Conservation (phyloP, 805 yeast genomes). For the Yamadazyma ubonensis region DNA sequence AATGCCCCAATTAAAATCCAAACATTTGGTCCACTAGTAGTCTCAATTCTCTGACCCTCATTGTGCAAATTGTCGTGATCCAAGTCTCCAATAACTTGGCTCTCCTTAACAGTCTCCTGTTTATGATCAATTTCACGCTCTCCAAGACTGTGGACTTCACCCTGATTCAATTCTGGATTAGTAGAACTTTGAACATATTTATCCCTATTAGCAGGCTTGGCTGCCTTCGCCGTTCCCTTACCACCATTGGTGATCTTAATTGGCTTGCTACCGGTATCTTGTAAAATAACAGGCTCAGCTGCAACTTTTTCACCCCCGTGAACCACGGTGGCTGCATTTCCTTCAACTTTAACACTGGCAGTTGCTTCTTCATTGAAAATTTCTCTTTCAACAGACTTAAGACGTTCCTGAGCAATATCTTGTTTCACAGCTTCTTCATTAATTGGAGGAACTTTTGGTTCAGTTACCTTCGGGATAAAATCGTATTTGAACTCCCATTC, state of each 20-base stretch:
- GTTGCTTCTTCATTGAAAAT: conserved; percentile 32
- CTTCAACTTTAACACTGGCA: conserved; percentile 43
- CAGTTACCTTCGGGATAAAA: conserved; percentile 40
- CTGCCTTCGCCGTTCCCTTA: conserved; percentile 15
- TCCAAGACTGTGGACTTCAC: conserved; percentile 36
- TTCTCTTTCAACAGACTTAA: conserved; percentile 37
- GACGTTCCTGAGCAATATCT: conserved; percentile 46
- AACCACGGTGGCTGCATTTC: conserved; percentile 39
- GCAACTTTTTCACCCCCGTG: conserved; percentile 43
- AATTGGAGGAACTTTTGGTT: conserved; percentile 45
- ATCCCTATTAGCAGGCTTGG: conserved; percentile 38
- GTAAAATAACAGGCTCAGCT: conserved; percentile 38
- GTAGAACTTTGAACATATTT: conserved; percentile 41
- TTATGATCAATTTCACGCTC: conserved; percentile 38
- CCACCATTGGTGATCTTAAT: conserved; percentile 26
- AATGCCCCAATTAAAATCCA: conserved; percentile 21
- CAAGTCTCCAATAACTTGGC: conserved; percentile 36
- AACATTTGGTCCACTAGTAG: conserved; percentile 7
- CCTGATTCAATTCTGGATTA: conserved; percentile 40
- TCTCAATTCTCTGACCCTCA: conserved; percentile 16
- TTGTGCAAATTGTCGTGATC: conserved; percentile 33
- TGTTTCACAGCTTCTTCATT: conserved; percentile 50
- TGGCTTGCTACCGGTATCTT: conserved; percentile 38
- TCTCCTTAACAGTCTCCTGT: conserved; percentile 28
- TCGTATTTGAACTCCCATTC: conserved; percentile 53